phyloP scores from a whole-genome alignment of 371 early-diverging fungal species.

The Phascolomyces articulosus region DNA sequence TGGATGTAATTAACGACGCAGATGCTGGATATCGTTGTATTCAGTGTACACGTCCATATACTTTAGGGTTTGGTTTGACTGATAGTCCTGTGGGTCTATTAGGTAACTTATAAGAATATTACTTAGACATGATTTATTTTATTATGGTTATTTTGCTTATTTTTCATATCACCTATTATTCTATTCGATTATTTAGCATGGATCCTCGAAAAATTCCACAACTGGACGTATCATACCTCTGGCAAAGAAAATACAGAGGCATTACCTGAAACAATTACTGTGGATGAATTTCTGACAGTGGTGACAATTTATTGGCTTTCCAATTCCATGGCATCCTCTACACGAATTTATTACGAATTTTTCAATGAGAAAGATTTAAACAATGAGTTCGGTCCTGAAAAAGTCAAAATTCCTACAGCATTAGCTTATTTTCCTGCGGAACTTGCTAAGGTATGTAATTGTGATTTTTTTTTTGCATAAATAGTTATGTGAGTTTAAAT shows the following conservation, averaged over 20 bases:
- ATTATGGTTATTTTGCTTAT: no score
- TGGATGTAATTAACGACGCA: slow-evolving; percentile 23
- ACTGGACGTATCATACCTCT: slow-evolving; percentile 58
- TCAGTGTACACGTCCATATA: slow-evolving; percentile 61
- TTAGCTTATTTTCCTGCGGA: no score
- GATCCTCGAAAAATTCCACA: slow-evolving; percentile 68
- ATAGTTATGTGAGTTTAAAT: no score
- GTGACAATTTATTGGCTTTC: slow-evolving; percentile 66
- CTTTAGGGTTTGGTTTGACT: slow-evolving; percentile 56
- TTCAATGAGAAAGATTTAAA: slow-evolving; percentile 30
- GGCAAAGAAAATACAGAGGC: slow-evolving; percentile 22
- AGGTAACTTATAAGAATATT: slow-evolving; percentile 15
- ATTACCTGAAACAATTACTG: slow-evolving; percentile 43
- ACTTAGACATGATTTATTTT: neutral
- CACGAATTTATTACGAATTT: slow-evolving; percentile 48
- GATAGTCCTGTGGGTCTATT: slow-evolving; percentile 65
- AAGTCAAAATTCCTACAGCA: no score
- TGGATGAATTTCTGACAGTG: slow-evolving; percentile 60
- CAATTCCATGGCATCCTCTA: slow-evolving; percentile 61
- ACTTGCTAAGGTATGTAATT: no score
- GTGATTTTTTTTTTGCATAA: no score
- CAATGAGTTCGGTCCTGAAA: no score
- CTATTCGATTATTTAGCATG: slow-evolving; percentile 33
- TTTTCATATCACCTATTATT: no score
- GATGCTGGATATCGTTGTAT: slow-evolving; percentile 57